These are phyloP conservation scores for Panicum miliaceum DNA, from an alignment of 176 grass and related monocot genomes.

Conservation along the genomic window DNA sequence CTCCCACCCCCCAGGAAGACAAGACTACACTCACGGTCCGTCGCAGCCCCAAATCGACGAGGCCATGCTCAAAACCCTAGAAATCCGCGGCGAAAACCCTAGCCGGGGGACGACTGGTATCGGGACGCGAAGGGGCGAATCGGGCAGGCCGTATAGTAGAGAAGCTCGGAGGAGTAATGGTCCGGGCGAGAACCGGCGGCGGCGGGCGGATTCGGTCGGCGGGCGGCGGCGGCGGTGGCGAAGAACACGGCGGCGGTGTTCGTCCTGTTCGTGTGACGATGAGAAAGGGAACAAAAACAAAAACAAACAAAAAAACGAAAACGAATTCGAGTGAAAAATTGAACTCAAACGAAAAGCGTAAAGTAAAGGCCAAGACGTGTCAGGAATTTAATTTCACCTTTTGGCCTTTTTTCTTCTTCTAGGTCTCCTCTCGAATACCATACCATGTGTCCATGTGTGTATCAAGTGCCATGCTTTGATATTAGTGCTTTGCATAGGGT, in stretches of 20 bases:
- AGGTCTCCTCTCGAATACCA: neutral
- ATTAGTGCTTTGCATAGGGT: conserved; percentile 19
- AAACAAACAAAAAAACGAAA: conserved; percentile 39
- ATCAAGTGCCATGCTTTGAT: conserved; percentile 2
- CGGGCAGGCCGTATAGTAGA: neutral
- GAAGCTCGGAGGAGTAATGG: conserved; percentile 12
- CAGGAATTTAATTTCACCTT: neutral
- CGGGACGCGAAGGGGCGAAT: neutral
- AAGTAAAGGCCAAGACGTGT: neutral
- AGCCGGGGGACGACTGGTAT: neutral
- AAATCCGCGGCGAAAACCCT: conserved; percentile 50
- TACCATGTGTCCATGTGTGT: neutral
- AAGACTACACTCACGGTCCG: neutral
- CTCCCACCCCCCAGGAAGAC: neutral
- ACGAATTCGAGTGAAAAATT: conserved; percentile 43
- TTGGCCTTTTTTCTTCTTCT: neutral
- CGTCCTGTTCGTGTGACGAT: conserved; percentile 28
- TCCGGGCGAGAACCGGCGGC: neutral
- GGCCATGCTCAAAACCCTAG: conserved; percentile 57
- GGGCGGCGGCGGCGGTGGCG: conserved; percentile 44
- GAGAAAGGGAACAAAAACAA: neutral
- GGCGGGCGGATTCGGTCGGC: conserved; percentile 25
- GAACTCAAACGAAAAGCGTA: conserved; percentile 23
- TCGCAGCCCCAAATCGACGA: neutral
- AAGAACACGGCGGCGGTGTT: conserved; percentile 55